Evolutionary conservation across 106 monocot genomes (phyloP).

Genomic region (Dioscorea zingiberensis): DNA sequence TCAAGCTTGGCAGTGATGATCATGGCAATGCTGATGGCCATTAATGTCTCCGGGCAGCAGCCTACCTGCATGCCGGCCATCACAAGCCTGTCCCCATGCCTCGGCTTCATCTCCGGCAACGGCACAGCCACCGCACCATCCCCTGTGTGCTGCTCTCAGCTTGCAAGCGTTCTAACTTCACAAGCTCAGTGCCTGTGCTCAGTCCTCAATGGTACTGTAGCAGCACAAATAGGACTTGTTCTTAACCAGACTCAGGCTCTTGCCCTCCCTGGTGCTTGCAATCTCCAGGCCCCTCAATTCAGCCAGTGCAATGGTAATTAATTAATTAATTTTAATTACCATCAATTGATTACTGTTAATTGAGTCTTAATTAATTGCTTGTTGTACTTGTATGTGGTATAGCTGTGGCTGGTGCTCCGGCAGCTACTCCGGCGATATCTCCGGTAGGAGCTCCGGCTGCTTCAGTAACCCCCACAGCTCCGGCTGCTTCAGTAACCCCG

Average conservation of each 20-base stretch:
- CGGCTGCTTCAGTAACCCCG: too few species aligned
- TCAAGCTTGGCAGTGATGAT: too few species aligned
- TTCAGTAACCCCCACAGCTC: too few species aligned
- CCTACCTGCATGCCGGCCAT: slow-evolving; percentile 30
- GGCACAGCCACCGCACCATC: slow-evolving; percentile 20
- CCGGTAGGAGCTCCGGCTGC: slow-evolving; percentile 9
- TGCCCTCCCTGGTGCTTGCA: slow-evolving; percentile 38
- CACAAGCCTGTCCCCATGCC: slow-evolving; percentile 41
- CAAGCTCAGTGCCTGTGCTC: slow-evolving; percentile 50
- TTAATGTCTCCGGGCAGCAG: too few species aligned
- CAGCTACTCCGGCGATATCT: neutral
- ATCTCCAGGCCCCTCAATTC: slow-evolving; percentile 33
- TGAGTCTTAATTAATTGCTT: too few species aligned
- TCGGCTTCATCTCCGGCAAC: slow-evolving; percentile 37
- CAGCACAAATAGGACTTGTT: slow-evolving; percentile 21
- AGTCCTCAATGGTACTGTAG: slow-evolving; percentile 15
- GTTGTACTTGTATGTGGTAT: neutral
- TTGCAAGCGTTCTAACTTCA: slow-evolving; percentile 28
- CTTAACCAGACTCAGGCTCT: slow-evolving; percentile 32
- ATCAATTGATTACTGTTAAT: too few species aligned
- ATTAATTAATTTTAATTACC: too few species aligned
- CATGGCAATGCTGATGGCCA: too few species aligned
- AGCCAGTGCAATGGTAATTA: slow-evolving; percentile 50
- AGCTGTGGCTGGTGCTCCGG: neutral
- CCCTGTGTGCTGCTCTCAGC: slow-evolving; percentile 45